Evolutionary conservation across 805 yeast genomes (phyloP), one percentile per base, ranked within the genome.

Genomic region (Phaffomyces opuntiae): DNA sequence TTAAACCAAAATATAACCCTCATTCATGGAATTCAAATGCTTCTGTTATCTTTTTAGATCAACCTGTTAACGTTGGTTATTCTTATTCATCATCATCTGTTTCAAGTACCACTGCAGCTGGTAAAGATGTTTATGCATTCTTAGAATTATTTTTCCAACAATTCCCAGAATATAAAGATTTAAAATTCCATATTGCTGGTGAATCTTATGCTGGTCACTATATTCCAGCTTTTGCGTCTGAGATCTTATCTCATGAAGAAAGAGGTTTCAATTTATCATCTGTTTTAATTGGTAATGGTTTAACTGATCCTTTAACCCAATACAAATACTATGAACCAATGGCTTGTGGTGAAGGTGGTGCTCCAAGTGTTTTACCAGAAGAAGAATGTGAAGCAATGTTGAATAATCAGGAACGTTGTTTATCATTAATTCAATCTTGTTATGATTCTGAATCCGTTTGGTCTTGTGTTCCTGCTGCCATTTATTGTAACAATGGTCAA

Each of bases 291-390:
- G 96, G 96, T 59, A 89, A 89, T 63, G 96, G 96, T 45, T 77
- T 88, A 55, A 86, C 95, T 35, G 96, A 89, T 67, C 83, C 95
- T 9, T 75, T 84, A 62, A 74, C 78, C 51, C 96, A 87, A 68
- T 82, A 83, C 66, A 78, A 77, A 51, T 77, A 78, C 66, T 87
- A 83, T 64, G 81, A 83, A 62, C 95, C 95, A 65, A 89, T 88
- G 96, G 96, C 96, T 13, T 89, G 96, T 69, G 96, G 96, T 52
- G 73, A 80, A 59, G 96, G 96, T 55, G 96, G 96, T 36, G 80
- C 76, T 55, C 83, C 85, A 35, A 72, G 90, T 14, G 87, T 88
- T 6, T 70, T 89, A 53, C 68, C 77, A 34, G 93, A 87, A 46
- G 88, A 83, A 49, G 83, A 84, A 57, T 91, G 99, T 70, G 75